Evolutionary conservation across 140 eudicot species (phyloP).

Genomic region (Oenanthe javanica): DNA sequence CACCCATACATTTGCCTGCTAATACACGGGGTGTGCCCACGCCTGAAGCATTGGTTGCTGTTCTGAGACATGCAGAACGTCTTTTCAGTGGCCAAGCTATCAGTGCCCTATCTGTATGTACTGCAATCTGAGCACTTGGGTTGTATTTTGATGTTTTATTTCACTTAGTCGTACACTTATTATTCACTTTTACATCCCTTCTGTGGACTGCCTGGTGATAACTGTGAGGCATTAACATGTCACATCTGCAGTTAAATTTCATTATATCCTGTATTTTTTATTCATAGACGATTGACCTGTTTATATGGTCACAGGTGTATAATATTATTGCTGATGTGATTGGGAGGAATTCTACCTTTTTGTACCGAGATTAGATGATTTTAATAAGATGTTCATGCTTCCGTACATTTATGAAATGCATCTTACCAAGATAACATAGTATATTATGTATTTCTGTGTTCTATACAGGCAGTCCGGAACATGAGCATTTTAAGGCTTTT

Average conservation of each 20-base stretch:
- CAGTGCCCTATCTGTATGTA: slow-evolving; percentile 66
- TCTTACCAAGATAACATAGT: background rate
- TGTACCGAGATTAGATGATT: background rate
- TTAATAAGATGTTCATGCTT: background rate
- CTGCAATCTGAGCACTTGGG: background rate
- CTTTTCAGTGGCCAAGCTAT: slow-evolving; percentile 61
- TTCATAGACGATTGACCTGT: background rate
- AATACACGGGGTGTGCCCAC: slow-evolving; percentile 57
- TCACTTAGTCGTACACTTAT: background rate
- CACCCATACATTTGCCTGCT: slow-evolving; percentile 45
- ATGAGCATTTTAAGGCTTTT: background rate
- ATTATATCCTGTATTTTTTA: background rate
- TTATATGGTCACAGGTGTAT: background rate
- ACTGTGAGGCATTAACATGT: background rate
- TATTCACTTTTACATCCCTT: background rate
- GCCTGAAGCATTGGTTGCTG: slow-evolving; percentile 53
- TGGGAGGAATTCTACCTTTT: background rate
- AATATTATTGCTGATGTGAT: background rate
- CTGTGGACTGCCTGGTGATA: background rate
- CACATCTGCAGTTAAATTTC: background rate
- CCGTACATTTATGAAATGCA: background rate
- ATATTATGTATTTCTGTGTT: background rate
- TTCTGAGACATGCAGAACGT: slow-evolving; percentile 60
- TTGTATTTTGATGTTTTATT: background rate
- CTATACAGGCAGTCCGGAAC: background rate